Percentiles rank a stretch among this genome's conserved stretches.
Evolutionary conservation across 768 basidiomycete genomes (phyloP).

Genomic region (Termitomyces sp.): DNA sequence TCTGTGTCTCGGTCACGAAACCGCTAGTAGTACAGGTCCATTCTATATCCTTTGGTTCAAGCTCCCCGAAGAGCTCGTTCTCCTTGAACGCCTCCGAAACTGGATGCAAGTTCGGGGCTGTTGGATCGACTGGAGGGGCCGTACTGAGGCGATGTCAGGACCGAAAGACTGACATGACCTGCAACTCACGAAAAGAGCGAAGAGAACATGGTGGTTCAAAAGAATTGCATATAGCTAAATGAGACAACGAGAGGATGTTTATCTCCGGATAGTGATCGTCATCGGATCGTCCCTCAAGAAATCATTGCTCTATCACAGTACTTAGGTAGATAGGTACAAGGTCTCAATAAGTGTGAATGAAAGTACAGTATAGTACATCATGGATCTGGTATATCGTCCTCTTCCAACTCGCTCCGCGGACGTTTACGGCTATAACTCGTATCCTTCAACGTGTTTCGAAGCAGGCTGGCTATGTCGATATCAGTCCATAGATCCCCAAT

Average conservation of each 20-base stretch:
- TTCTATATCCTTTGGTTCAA: slow-evolving; percentile 69
- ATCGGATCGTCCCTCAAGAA: background rate
- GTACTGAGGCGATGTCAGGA: slow-evolving; percentile 32
- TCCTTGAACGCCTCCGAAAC: slow-evolving; percentile 57
- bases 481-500: slow-evolving; percentile 6
- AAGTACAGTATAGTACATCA: background rate
- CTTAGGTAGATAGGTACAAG: background rate
- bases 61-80: slow-evolving; percentile 66
- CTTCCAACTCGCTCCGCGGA: slow-evolving; percentile 18
- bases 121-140: slow-evolving; percentile 51
- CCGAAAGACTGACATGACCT: background rate
- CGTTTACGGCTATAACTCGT: slow-evolving; percentile 22
- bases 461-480: slow-evolving; percentile 2
- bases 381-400: slow-evolving; percentile 13
- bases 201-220: slow-evolving; percentile 60
- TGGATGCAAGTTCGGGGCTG: slow-evolving; percentile 78
- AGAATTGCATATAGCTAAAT: slow-evolving; percentile 7
- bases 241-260: slow-evolving; percentile 7
- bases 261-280: background rate
- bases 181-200: slow-evolving; percentile 70
- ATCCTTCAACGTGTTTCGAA: background rate
- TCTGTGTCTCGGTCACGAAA: slow-evolving; percentile 88
- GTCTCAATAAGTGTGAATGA: background rate
- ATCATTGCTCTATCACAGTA: background rate
- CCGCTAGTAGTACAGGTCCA: slow-evolving; percentile 79